Conservation (phyloP, 2,329 filamentous ascomycete species). For the Tolypocladium paradoxum region DNA sequence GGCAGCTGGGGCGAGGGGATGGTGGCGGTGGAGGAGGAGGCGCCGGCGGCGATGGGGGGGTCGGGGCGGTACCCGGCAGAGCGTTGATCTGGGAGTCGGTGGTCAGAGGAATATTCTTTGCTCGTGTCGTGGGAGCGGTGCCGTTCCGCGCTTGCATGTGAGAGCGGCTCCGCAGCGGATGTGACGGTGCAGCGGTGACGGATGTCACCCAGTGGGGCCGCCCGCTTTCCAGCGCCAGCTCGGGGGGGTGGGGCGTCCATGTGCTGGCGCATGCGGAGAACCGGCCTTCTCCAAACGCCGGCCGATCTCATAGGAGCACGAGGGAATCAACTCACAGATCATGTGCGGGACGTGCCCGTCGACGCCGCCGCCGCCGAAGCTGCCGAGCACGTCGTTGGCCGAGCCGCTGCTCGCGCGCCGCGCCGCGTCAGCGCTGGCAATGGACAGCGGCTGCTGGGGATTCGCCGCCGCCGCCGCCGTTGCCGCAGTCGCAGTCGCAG, state of each 20-base stretch:
- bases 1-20: conserved; percentile 17
- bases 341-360: conserved; percentile 37
- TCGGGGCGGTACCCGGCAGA: conserved; percentile 23
- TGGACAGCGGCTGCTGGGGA: not conserved
- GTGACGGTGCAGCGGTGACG: not conserved
- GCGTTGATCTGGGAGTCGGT: conserved; percentile 27
- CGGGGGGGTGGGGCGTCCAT: not conserved
- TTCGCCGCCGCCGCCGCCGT: not conserved
- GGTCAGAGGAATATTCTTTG: conserved; percentile 17
- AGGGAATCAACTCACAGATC: conserved; percentile 29
- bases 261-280: conserved; percentile 13
- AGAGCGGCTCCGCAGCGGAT: not conserved
- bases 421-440: conserved; percentile 22
- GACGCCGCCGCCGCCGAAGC: conserved; percentile 10
- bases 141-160: conserved; percentile 5
- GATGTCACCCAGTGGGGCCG: not conserved
- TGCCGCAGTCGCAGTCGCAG: not conserved
- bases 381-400: conserved; percentile 12
- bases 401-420: conserved; percentile 25
- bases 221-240: not conserved
- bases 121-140: no score
- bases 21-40: not conserved
- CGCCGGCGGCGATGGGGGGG: conserved; percentile 3
- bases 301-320: not conserved
- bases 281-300: conserved; percentile 9